Percentiles rank a stretch among this genome's conserved stretches.
These are phyloP conservation scores for Stentor coeruleus DNA, from an alignment of 73 alveolate species.

Conservation along the genomic window DNA sequence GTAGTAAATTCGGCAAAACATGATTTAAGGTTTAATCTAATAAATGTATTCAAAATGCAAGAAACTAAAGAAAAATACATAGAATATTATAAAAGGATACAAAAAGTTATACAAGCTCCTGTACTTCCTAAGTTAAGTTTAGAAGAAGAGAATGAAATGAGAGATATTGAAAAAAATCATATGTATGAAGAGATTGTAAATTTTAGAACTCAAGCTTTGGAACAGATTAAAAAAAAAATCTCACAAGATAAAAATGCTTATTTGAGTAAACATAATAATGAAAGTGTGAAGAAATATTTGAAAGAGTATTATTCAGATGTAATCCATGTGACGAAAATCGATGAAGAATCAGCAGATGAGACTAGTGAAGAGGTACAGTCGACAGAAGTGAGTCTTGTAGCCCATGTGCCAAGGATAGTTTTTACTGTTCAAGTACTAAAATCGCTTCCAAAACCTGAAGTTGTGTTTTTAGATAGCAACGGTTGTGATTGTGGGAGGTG, in stretches of 20 bases:
- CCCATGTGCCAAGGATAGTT: not conserved
- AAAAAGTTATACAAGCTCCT: not conserved
- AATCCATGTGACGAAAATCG: not conserved
- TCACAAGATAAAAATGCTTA: not conserved
- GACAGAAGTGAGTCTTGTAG: not conserved
- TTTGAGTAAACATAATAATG: not conserved
- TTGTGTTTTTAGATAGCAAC: not conserved
- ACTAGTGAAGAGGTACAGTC: not conserved
- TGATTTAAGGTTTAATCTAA: not conserved
- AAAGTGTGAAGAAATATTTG: not conserved
- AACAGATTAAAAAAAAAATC: not conserved
- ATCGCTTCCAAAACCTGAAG: not conserved
- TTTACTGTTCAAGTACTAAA: not conserved
- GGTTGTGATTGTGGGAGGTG: not conserved
- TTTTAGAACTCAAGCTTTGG: not conserved
- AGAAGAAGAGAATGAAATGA: not conserved
- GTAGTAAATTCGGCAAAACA: not conserved
- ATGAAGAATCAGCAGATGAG: not conserved
- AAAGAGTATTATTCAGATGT: not conserved
- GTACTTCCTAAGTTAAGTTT: not conserved
- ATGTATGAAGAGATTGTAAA: not conserved
- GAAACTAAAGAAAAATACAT: not conserved
- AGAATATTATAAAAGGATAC: constrained; percentile 8
- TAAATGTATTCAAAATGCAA: not conserved
- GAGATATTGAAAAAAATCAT: not conserved